Evolutionary conservation across 2,329 filamentous ascomycete genomes (phyloP).

Genomic region (Claviceps maximensis): DNA sequence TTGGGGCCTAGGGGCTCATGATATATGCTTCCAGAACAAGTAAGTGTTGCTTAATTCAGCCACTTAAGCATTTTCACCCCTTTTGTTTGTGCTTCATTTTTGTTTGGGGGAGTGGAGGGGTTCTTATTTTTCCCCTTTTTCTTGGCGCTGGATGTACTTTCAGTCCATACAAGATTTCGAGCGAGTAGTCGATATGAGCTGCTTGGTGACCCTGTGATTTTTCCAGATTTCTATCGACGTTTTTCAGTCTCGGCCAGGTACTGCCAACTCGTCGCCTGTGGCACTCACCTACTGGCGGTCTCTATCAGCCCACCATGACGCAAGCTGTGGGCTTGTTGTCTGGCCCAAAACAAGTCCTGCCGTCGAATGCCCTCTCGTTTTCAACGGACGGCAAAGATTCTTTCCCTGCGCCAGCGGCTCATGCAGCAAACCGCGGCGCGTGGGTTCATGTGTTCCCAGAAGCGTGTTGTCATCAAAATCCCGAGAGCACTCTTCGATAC

Average conservation of each 20-base stretch:
- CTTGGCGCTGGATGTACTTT: background rate
- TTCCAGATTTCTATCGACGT: constrained; percentile 54
- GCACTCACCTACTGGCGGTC: constrained; percentile 68
- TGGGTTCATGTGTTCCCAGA: constrained; percentile 98
- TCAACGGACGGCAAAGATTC: constrained; percentile 53
- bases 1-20: constrained; percentile 85
- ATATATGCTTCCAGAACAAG: constrained; percentile 88
- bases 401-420: constrained; percentile 60
- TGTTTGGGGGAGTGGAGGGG: too few species aligned
- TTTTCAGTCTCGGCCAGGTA: constrained; percentile 84
- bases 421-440: constrained; percentile 52
- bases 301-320: constrained; percentile 80
- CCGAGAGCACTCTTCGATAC: constrained; percentile 70
- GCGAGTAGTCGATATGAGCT: constrained; percentile 1
- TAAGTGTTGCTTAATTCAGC: constrained; percentile 24
- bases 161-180: background rate
- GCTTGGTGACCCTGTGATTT: background rate
- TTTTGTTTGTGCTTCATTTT: background rate
- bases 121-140: background rate
- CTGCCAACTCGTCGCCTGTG: constrained; percentile 74
- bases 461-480: constrained; percentile 82
- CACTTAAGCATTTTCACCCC: background rate
- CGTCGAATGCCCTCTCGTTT: constrained; percentile 35
- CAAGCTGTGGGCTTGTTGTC: constrained; percentile 79
- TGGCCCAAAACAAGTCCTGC: constrained; percentile 34